Evolutionary conservation across 1,139 yeast genomes (phyloP), one percentile per base, ranked within the genome.

Genomic region (Geotrichum macrosporum): DNA sequence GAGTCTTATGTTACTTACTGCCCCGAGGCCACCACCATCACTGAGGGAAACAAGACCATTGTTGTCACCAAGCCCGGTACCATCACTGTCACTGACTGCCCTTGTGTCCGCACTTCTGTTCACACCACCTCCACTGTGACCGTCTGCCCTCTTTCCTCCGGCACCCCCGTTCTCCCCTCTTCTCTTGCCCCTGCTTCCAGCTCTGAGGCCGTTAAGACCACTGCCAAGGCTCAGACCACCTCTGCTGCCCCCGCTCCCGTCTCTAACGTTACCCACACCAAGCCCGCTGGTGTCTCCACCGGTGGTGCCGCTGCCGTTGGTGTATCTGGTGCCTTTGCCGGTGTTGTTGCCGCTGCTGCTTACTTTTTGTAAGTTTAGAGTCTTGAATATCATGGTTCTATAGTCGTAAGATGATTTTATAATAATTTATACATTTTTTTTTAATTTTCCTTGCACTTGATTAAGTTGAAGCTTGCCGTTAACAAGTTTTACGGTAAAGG

Each of bases 61-160:
- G 63, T 69, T 50, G 72, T 69, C 54, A 61, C 72, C 49, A 65
- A 55, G 54, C 66, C 74, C 56, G 68, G 71, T 56, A 68, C 73
- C 54, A 55, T 70, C 49, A 70, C 74, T 55, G 60, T 69, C 61
- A 69, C 71, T 54, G 63, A 68, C 64, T 68, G 73, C 64, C 71
- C 72, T 37, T 81, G 87, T 71, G 76, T 84, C 55, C 66, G 80
- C 56, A 73, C 78, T 57, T 69, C 71, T 62, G 68, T 71, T 57
- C 57, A 62, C 63, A 67, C 76, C 59, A 65, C 75, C 55, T 48
- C 58, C 51, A 63, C 68, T 51, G 65, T 71, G 58, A 65, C 76
- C 50, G 67, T 64, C 47, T 66, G 70, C 63, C 65, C 68, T 62
- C 54, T 57, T 60, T 43, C 54, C 38, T 35, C 35, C 45, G 53